Evolutionary conservation across 768 basidiomycete species (phyloP).

Genomic region (Leucosporidium scottii): DNA sequence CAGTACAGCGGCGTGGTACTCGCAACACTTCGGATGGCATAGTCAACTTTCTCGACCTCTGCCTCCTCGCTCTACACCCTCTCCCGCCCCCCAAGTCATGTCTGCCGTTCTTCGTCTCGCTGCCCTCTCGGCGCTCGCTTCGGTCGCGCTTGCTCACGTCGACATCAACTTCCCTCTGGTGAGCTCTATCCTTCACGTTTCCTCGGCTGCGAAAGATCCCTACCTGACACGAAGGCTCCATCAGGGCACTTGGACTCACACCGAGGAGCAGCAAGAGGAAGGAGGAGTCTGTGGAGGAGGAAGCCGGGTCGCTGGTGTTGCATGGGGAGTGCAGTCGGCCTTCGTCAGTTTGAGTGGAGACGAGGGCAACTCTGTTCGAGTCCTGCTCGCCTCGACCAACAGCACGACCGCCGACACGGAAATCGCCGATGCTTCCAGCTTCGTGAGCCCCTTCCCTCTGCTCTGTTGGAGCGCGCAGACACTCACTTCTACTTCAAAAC

Average conservation of each 20-base stretch:
- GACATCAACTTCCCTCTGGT: conserved; percentile 13
- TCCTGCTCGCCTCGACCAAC: conserved; percentile 2
- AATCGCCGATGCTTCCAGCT: background rate
- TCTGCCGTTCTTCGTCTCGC: background rate
- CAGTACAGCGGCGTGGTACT: no score
- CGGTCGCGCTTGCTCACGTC: conserved; percentile 2
- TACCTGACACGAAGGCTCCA: no score
- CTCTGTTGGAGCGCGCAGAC: no score
- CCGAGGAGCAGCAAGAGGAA: conserved; percentile 7
- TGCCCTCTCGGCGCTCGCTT: background rate
- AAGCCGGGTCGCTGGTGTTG: background rate
- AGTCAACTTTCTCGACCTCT: background rate
- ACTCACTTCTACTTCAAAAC: no score
- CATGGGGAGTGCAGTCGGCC: conserved; percentile 4
- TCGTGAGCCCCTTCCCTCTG: background rate
- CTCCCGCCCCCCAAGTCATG: background rate
- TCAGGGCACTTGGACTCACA: background rate
- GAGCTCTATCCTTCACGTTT: background rate
- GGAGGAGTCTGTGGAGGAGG: conserved; percentile 14
- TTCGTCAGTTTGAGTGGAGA: conserved; percentile 9
- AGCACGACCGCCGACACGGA: conserved; percentile 1
- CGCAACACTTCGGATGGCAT: background rate
- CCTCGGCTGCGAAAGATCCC: no score
- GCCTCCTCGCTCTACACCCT: background rate
- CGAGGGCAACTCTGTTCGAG: background rate